phyloP scores from a whole-genome alignment of 192 early-diverging fungal species.

The Funneliformis mosseae region DNA sequence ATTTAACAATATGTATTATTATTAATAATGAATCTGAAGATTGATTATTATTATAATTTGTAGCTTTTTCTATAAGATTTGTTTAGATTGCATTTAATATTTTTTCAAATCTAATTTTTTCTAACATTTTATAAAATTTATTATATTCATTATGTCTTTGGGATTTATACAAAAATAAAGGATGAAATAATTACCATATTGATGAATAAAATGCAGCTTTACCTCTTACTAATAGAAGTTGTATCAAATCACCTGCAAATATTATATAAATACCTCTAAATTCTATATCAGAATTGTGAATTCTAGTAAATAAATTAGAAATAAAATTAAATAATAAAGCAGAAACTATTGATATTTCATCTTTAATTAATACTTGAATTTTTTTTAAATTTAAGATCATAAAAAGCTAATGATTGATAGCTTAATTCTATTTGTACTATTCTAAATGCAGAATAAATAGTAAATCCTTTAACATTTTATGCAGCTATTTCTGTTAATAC shows the following conservation, averaged over 20 bases:
- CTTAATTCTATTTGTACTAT: neutral
- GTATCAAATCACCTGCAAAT: neutral
- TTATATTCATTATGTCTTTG: neutral
- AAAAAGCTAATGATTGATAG: neutral
- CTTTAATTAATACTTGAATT: conserved; percentile 10
- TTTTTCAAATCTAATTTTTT: too few relatives aligned
- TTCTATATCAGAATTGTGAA: neutral
- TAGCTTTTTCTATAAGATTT: too few relatives aligned
- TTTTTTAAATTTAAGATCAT: neutral
- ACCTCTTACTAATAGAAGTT: neutral
- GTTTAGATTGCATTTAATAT: too few relatives aligned
- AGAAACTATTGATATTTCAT: neutral
- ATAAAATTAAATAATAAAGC: neutral
- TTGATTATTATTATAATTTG: too few relatives aligned
- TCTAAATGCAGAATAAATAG: neutral
- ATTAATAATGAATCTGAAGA: too few relatives aligned
- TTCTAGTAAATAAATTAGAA: neutral
- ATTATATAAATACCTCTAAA: neutral
- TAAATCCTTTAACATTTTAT: too few relatives aligned
- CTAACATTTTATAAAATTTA: too few relatives aligned
- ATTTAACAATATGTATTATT: too few relatives aligned
- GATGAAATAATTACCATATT: conserved; percentile 13
- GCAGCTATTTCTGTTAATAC: too few relatives aligned
- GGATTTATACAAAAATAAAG: neutral
- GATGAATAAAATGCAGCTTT: neutral